A percentile compares a stretch with the other conserved stretches of the same genome.
These are phyloP conservation scores for Rhodotorula taiwanensis DNA, from an alignment of 768 basidiomycete genomes.

Conservation along the genomic window DNA sequence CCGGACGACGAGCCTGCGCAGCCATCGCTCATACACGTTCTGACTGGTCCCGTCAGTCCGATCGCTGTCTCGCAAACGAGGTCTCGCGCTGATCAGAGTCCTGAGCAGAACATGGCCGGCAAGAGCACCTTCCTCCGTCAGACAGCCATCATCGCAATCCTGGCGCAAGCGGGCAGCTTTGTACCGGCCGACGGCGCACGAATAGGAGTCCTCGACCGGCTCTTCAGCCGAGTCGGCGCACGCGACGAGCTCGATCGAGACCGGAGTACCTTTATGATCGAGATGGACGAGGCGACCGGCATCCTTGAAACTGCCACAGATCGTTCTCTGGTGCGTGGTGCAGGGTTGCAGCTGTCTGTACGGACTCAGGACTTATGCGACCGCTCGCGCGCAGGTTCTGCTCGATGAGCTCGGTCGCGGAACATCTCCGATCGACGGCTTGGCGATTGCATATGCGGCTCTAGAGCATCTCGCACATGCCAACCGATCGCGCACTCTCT, in stretches of 20 bases:
- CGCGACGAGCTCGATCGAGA: slow-evolving; percentile 91
- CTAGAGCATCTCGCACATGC: slow-evolving; percentile 68
- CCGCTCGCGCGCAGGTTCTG: slow-evolving; percentile 60
- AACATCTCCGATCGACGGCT: slow-evolving; percentile 82
- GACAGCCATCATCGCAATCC: slow-evolving; percentile 75
- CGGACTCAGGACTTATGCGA: neutral
- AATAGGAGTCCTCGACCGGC: slow-evolving; percentile 77
- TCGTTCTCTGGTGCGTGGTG: slow-evolving; percentile 62
- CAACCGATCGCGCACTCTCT: slow-evolving; percentile 74
- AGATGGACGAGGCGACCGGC: slow-evolving; percentile 89
- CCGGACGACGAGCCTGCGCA: slow-evolving; percentile 43
- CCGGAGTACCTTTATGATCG: slow-evolving; percentile 96
- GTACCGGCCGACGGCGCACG: slow-evolving; percentile 78
- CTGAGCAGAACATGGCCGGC: slow-evolving; percentile 44
- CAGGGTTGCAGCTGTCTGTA: neutral
- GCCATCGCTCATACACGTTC: slow-evolving; percentile 60
- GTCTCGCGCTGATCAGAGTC: too few species aligned
- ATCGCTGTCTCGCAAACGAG: fast-evolving
- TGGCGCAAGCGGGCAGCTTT: slow-evolving; percentile 88
- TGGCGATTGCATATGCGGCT: slow-evolving; percentile 88
- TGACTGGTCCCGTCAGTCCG: slow-evolving; percentile 79
- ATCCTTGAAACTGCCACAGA: slow-evolving; percentile 78
- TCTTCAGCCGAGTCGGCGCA: slow-evolving; percentile 92
- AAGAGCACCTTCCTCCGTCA: slow-evolving; percentile 92
- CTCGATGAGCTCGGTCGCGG: slow-evolving; percentile 99